Conservation (phyloP, 2,329 filamentous ascomycete species). For the Penicillium sp. region DNA sequence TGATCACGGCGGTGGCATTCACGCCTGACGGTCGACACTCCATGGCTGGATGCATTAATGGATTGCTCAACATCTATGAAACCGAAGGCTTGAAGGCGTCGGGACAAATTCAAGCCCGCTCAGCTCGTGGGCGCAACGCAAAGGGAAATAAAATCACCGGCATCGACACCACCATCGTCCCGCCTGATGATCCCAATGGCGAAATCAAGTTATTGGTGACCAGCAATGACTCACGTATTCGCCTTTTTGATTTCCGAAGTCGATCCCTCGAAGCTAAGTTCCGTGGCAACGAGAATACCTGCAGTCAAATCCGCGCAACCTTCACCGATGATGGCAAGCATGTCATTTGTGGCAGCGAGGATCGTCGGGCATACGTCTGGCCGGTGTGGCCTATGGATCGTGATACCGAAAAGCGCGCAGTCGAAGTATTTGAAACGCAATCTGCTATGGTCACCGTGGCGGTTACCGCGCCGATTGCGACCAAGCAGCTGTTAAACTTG, state of each 20-base stretch:
- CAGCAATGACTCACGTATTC: slow-evolving; percentile 88
- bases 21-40: slow-evolving; percentile 84
- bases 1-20: slow-evolving; percentile 91
- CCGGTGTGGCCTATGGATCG: slow-evolving; percentile 58
- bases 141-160: slow-evolving; percentile 97
- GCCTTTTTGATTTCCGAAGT: slow-evolving; percentile 81
- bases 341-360: slow-evolving; percentile 89
- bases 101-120: slow-evolving; percentile 87
- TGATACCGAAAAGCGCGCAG: slow-evolving; percentile 70
- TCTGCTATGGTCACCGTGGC: slow-evolving; percentile 84
- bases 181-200: slow-evolving; percentile 52
- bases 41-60: slow-evolving; percentile 81
- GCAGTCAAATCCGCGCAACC: slow-evolving; percentile 80
- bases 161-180: slow-evolving; percentile 67
- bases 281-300: slow-evolving; percentile 82
- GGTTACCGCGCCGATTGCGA: slow-evolving; percentile 72
- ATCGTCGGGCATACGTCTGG: slow-evolving; percentile 88
- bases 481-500: slow-evolving; percentile 67
- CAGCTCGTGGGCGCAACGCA: slow-evolving; percentile 82
- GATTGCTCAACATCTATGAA: slow-evolving; percentile 83
- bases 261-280: slow-evolving; percentile 84
- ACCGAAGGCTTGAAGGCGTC: slow-evolving; percentile 82
- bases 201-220: slow-evolving; percentile 82
- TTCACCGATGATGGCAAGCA: slow-evolving; percentile 84
- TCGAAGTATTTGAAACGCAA: slow-evolving; percentile 88